Conservation (phyloP, 306 rosid species). For the Cucumis hystrix region DNA sequence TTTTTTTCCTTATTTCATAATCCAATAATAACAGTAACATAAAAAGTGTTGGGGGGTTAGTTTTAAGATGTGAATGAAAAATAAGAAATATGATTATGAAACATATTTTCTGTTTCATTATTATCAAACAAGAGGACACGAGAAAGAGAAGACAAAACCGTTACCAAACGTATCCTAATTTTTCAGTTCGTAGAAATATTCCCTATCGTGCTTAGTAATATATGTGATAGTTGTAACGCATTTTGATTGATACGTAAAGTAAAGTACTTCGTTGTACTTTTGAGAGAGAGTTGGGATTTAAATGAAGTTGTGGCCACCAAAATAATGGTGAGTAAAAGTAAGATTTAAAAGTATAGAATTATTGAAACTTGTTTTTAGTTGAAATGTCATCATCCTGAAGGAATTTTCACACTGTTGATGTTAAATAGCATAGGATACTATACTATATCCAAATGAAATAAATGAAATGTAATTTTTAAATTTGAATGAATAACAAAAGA, state of each 20-base stretch:
- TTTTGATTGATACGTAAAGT: neutral
- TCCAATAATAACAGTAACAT: no score
- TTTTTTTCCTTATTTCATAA: no score
- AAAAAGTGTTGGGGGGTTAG: no score
- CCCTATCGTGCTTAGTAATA: no score
- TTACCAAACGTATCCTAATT: neutral
- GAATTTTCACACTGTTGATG: neutral
- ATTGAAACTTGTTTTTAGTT: neutral
- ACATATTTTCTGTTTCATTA: no score
- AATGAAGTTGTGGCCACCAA: neutral
- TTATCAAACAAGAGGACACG: no score
- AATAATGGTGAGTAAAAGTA: no score
- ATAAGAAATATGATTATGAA: no score
- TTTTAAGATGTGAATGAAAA: no score
- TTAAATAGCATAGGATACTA: neutral
- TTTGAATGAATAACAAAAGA: neutral
- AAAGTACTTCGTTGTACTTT: neutral
- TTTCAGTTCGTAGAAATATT: neutral
- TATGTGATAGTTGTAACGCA: no score
- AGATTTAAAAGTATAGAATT: neutral
- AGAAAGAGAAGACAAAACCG: no score
- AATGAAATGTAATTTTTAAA: neutral
- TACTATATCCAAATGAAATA: neutral
- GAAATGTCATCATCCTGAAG: neutral
- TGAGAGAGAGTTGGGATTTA: neutral